Evolutionary conservation across 2,329 filamentous ascomycete genomes (phyloP), one percentile per base, ranked within the genome.

Genomic region (Elsinoe arachidis): DNA sequence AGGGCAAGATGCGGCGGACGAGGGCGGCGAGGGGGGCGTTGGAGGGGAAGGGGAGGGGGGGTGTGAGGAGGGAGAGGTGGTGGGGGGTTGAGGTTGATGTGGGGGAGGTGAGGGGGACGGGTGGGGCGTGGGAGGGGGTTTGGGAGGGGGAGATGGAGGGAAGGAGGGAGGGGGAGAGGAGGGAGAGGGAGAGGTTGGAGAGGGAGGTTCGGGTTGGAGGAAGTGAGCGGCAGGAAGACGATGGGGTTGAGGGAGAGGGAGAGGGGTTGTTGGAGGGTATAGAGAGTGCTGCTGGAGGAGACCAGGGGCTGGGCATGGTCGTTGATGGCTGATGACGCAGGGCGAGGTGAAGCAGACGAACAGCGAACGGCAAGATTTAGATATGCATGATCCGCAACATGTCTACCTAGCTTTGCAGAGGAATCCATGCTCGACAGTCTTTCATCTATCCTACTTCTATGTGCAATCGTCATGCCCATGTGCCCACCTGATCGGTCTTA

Each of bases 21-120:
- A 76, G 89, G 56, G 83, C 86, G 49, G 87, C 87, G 49, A 80
- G 86, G 56, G 88, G 87, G 35, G 90, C 90, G 0, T 73, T 91
- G 0, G 89, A 93, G 68, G 88, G 88, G 26, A 56, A 56, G 21
- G 54, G 54, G 2, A 30, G 54, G 12, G 54, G 43, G 17, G 54
- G 43, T 10, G 54, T 56, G 23, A 56, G 43, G 19, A 35, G 54
- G 39, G 54, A 56, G 41, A 12, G 85, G 67, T 14, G 56, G 44
- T 51, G 47, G 56, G 56, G 37, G 19, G 17, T 19, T 26, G 56
- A 44, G 15, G 21, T 57, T 30, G 56, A 57, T 41, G 34, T 15
- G 34, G 43, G 4, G 19, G 15, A 11, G 44, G 38, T 43, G 53
- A 19, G 10, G 23, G 37, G 17, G 21, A 55, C 53, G 2, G 38